Percentiles rank a stretch among this genome's conserved stretches.
These are phyloP conservation scores for Psophocarpus tetragonolobus DNA, from an alignment of 306 rosid genomes.

Conservation along the genomic window DNA sequence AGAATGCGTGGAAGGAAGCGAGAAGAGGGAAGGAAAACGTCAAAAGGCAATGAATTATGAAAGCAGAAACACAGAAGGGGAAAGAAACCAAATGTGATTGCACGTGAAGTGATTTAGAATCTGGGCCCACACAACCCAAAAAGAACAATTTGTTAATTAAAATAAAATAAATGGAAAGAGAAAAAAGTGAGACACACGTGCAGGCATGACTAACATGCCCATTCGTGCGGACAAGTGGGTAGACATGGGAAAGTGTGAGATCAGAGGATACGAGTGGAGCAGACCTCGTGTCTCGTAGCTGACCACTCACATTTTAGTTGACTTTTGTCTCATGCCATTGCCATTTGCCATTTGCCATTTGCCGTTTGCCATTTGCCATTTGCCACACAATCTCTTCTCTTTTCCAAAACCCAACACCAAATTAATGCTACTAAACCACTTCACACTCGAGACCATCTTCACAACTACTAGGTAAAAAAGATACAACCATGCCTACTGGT, in stretches of 20 bases:
- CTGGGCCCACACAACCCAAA: background rate
- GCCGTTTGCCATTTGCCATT: no score
- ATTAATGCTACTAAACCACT: no score
- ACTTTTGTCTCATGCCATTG: background rate
- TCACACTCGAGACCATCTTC: no score
- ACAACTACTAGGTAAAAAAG: no score
- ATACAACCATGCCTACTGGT: no score
- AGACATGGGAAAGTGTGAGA: conserved; percentile 15
- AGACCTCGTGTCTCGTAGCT: conserved; percentile 42
- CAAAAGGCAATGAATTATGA: background rate
- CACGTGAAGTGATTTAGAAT: background rate
- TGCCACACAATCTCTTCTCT: no score
- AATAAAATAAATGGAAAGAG: background rate
- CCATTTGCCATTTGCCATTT: no score
- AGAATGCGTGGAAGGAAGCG: background rate
- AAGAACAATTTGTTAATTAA: background rate
- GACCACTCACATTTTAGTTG: background rate
- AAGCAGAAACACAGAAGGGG: background rate
- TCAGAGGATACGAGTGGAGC: background rate
- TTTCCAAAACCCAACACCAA: no score
- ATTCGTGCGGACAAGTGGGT: conserved; percentile 47
- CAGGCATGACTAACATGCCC: conserved; percentile 29
- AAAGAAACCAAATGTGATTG: background rate
- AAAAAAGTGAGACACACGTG: conserved; percentile 32
- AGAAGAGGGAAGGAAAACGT: background rate